phyloP scores from a whole-genome alignment of 805 yeast species.

The Candida anglica region DNA sequence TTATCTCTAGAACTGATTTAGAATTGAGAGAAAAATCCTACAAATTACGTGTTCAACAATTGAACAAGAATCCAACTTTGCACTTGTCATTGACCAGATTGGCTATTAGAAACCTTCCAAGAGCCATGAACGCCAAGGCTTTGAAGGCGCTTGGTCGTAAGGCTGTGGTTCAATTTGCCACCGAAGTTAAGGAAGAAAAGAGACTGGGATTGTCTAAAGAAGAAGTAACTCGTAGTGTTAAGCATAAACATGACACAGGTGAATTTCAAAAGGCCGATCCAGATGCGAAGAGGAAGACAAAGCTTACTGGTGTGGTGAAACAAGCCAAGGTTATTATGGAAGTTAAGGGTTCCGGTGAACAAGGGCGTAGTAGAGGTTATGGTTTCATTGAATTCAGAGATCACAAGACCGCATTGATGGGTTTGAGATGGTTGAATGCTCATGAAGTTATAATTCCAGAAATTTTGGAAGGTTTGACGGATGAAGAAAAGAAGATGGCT shows the following conservation, averaged over 20 bases:
- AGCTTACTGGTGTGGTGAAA: slow-evolving; percentile 84
- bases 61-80: slow-evolving; percentile 83
- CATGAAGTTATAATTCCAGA: slow-evolving; percentile 76
- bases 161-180: slow-evolving; percentile 92
- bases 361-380: slow-evolving; percentile 93
- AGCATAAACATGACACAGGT: slow-evolving; percentile 48
- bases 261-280: slow-evolving; percentile 17
- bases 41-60: slow-evolving; percentile 80
- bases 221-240: slow-evolving; percentile 76
- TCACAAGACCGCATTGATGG: slow-evolving; percentile 92
- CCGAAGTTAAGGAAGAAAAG: slow-evolving; percentile 67
- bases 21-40: slow-evolving; percentile 87
- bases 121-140: slow-evolving; percentile 85
- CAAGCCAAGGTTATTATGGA: slow-evolving; percentile 94
- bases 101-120: slow-evolving; percentile 90
- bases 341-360: slow-evolving; percentile 80
- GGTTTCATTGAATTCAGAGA: slow-evolving; percentile 92
- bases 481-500: slow-evolving; percentile 59
- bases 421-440: slow-evolving; percentile 93
- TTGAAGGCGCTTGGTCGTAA: slow-evolving; percentile 90
- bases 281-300: slow-evolving; percentile 49
- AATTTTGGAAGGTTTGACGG: slow-evolving; percentile 63
- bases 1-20: slow-evolving; percentile 67
- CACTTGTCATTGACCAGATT: slow-evolving; percentile 93
- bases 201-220: slow-evolving; percentile 89